Evolutionary conservation across 2,329 filamentous ascomycete genomes (phyloP), one percentile per base, ranked within the genome.

Genomic region (Trichoderma citrinoviride): DNA sequence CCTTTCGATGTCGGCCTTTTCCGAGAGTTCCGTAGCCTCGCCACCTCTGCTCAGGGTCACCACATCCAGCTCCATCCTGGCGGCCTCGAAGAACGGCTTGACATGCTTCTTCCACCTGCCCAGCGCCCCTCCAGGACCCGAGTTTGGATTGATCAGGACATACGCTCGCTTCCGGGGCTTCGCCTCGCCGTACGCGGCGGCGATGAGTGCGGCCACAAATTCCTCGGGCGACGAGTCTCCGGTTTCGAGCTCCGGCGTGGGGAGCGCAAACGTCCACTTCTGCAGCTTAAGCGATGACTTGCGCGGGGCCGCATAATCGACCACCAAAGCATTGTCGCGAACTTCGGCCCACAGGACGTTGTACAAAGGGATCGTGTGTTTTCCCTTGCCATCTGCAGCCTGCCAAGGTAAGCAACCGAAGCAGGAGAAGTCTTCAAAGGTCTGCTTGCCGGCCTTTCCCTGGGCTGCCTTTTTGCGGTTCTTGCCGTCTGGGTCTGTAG

Each of bases 91-190:
- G 40, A 99, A 84, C 8, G 94, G 93, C 72, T 89, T 88, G 52
- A 93, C 90, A 68, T 94, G 84, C 50, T 83, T 84, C 64, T 87
- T 80, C 84, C 93, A 98, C 68, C 88, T 83, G 73, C 87, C 90
- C 67, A 85, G 79, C 1, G 93, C 94, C 47, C 78, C 79, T 46
- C 94, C 94, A 47, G 92, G 90, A 0, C 95, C 95, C 15, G 93
- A 92, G 71, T 93, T 90, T 0, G 95, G 95, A 76, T 99, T 99
- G 67, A 99, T 84, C 49, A 98, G 80, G 14, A 98, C 88, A 75
- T 95, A 96, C 68, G 95, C 88, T 53, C 92, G 87, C 76, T 93
- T 95, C 65, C 82, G 84, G 61, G 83, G 84, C 71, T 90, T 86
- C 1, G 90, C 84, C 7, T 79, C 63, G 80, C 89, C 79, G 72